Percentiles rank a stretch among this genome's conserved stretches.
phyloP scores from a whole-genome alignment of 2,329 filamentous ascomycete genomes.

The Metarhizium album region DNA sequence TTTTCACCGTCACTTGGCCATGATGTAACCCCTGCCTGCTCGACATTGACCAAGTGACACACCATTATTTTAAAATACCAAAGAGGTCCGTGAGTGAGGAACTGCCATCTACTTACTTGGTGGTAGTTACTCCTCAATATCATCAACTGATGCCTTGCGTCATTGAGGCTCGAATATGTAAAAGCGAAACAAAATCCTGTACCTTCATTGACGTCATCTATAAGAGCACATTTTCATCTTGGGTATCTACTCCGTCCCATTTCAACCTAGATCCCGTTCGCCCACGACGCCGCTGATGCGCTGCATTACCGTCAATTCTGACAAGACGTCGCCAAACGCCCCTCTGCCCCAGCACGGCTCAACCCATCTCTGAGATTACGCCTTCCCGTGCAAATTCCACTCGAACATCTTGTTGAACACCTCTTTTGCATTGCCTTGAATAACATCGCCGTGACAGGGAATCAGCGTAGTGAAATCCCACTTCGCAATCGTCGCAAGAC shows the following conservation, averaged over 20 bases:
- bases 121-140: no score
- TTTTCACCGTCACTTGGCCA: background rate
- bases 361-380: slow-evolving; percentile 6
- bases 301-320: background rate
- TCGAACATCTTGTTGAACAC: slow-evolving; percentile 68
- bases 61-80: background rate
- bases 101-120: no score
- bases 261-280: background rate
- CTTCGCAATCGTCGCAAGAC: slow-evolving; percentile 53
- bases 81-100: no score
- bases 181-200: no score
- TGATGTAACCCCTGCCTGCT: background rate
- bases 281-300: background rate
- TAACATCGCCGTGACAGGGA: slow-evolving; percentile 86
- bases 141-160: no score
- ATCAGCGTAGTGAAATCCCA: slow-evolving; percentile 86
- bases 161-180: no score
- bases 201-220: no score
- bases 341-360: background rate
- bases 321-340: background rate
- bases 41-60: background rate
- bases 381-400: slow-evolving; percentile 58
- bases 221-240: background rate
- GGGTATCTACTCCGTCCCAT: background rate
- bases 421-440: slow-evolving; percentile 63